Evolutionary conservation across 257 asterid species (phyloP).

Genomic region (Ehretia macrophylla): DNA sequence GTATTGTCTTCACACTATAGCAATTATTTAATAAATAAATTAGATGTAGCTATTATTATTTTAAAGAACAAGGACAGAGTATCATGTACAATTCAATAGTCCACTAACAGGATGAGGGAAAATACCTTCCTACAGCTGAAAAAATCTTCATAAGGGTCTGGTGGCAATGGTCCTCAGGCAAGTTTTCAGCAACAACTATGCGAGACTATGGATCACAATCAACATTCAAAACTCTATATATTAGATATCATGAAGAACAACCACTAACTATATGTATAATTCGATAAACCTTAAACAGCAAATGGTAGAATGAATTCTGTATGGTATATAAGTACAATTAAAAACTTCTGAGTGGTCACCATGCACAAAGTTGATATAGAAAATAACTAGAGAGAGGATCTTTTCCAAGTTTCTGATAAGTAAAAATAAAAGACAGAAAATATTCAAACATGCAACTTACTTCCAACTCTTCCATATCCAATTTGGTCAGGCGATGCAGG

Average conservation of each 20-base stretch:
- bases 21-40: slow-evolving; percentile 15
- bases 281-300: too few relatives aligned
- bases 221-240: background rate
- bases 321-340: too few relatives aligned
- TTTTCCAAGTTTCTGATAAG: too few relatives aligned
- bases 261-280: background rate
- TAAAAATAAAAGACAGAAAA: background rate
- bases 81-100: background rate
- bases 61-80: background rate
- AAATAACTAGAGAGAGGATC: background rate
- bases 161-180: slow-evolving; percentile 91
- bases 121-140: slow-evolving; percentile 81
- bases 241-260: background rate
- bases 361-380: too few relatives aligned
- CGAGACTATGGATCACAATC: slow-evolving; percentile 47
- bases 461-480: slow-evolving; percentile 80
- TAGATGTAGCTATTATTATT: slow-evolving; percentile 1
- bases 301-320: too few relatives aligned
- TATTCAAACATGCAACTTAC: slow-evolving; percentile 40
- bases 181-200: slow-evolving; percentile 75
- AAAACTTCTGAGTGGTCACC: too few relatives aligned
- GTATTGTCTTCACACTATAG: slow-evolving; percentile 79
- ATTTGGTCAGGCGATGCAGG: slow-evolving; percentile 52
- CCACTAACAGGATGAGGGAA: background rate
- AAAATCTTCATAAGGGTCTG: slow-evolving; percentile 87